phyloP scores from a whole-genome alignment of 2,329 filamentous ascomycete species.

The Ophiostoma pallidulum region DNA sequence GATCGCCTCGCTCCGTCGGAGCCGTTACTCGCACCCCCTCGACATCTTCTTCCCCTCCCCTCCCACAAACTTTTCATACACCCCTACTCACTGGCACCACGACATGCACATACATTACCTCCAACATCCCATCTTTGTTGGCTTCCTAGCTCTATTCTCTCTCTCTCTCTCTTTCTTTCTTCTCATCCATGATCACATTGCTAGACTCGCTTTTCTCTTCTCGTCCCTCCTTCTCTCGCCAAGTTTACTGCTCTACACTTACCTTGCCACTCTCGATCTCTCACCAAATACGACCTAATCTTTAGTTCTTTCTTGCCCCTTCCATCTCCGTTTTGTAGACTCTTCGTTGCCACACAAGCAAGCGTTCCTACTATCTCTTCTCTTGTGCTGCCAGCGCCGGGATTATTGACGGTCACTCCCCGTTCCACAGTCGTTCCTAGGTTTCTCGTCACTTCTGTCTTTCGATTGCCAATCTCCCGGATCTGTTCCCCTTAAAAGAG shows the following conservation, averaged over 20 bases:
- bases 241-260: neutral
- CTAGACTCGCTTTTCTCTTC: no score
- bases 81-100: conserved; percentile 5
- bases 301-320: neutral
- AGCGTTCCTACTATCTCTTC: no score
- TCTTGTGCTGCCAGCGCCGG: neutral
- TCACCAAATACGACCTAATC: neutral
- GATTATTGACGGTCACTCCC: no score
- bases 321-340: no score
- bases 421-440: no score
- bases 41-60: neutral
- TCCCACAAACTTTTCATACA: conserved; percentile 4
- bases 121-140: conserved; percentile 6
- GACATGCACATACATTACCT: conserved; percentile 9
- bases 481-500: no score
- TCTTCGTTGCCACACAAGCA: no score
- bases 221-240: neutral
- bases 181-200: neutral
- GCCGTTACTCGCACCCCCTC: conserved; percentile 5
- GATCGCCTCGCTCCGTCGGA: conserved; percentile 4
- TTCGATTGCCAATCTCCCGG: no score
- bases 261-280: no score
- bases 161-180: neutral
- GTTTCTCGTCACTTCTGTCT: no score
- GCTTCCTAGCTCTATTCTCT: conserved; percentile 1